Base-by-base conservation (phyloP, 257 asterid genomes). In the Solanum stenotomum region DNA sequence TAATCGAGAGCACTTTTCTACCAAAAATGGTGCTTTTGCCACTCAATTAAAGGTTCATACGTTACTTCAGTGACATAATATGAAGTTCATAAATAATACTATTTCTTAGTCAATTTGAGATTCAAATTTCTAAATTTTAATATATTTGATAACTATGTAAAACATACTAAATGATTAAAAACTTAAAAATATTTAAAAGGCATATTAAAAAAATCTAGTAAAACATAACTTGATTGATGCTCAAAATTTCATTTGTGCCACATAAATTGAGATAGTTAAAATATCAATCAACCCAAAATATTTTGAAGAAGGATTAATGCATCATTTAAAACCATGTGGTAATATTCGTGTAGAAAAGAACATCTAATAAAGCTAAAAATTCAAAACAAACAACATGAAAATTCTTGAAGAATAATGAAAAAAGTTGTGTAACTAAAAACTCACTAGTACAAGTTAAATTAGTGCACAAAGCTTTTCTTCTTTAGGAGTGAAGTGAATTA, bases 161-260 rank as follows among this genome's bases (percentile, higher is more conserved):
- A 49, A 16, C 0, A 0, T 52, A 52, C 0, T 52, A 52, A 16
- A 2, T 56, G 2, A 56, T 18, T 6, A 18, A 46, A 0, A 46
- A 6, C 10, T 56, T 56, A n/a, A 56, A 56, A 56, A 56, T 18
- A 56, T 56, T 56, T 2, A 18, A 56, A 56, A 56, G 0, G 0
- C 4, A 56, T 18, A 6, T 52, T 0, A 56, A 56, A 0, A 3
- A 16, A 16, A 0, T 56, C 1, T 18, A 18, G 1, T 6, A 16
- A 2, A 6, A 16, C 6, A 6, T 2, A 56, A 56, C 1, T 56
- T 18, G 4, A 56, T 18, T 18, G n/a, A 56, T 2, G 4, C 1
- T 6, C 10, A 56, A 56, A 56, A 56, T 56, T 56, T 18, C 0
- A 56, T 2, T 18, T 16, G 10, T 56, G 10, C 0, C 65, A 56